phyloP scores from a whole-genome alignment of 2,329 filamentous ascomycete species.

The Penicillium palitans region DNA sequence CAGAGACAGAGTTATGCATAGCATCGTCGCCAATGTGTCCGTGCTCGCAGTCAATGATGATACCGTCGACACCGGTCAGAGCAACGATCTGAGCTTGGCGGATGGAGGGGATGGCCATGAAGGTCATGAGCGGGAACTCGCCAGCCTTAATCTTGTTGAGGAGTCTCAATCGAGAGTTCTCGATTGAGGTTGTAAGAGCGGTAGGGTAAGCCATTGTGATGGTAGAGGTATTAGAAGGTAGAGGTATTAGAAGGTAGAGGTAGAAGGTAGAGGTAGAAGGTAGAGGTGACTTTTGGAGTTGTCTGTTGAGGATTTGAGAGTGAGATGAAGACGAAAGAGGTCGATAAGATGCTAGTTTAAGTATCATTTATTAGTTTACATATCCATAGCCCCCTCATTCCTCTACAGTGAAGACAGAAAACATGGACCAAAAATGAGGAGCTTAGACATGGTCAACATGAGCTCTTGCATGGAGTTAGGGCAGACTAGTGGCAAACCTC shows the following conservation, averaged over 20 bases:
- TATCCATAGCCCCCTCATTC: background rate
- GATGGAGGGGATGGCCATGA: constrained; percentile 51
- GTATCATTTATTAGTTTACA: background rate
- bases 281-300: background rate
- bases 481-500: background rate
- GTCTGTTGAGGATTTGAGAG: background rate
- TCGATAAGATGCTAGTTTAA: constrained; percentile 1
- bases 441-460: background rate
- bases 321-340: background rate
- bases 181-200: constrained; percentile 33
- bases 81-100: constrained; percentile 58
- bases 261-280: background rate
- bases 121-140: constrained; percentile 50
- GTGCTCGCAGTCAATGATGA: constrained; percentile 55
- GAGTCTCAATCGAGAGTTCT: constrained; percentile 47
- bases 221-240: background rate
- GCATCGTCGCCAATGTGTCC: constrained; percentile 32
- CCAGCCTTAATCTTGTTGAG: constrained; percentile 47
- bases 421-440: background rate
- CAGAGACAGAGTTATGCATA: constrained; percentile 31
- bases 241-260: background rate
- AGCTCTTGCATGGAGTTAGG: constrained; percentile 6
- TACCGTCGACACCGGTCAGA: constrained; percentile 63
- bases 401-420: background rate
- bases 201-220: constrained; percentile 29